These are phyloP conservation scores for Podaxis sp. DNA, from an alignment of 768 basidiomycete genomes.

Conservation along the genomic window DNA sequence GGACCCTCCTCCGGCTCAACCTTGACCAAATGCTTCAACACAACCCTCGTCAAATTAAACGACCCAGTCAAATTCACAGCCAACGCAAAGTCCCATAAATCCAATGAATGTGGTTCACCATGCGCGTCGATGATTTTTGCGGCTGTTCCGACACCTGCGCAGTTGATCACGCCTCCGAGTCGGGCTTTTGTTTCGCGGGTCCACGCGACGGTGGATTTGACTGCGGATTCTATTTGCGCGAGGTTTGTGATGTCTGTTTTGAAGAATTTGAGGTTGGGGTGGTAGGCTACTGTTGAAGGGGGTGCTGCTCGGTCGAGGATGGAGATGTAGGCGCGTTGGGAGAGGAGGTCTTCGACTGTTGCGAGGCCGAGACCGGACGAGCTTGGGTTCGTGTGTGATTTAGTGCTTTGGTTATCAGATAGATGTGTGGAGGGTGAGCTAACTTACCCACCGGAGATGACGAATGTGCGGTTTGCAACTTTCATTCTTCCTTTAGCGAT, in stretches of 20 bases:
- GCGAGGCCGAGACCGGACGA: conserved; percentile 60
- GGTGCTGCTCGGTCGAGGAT: conserved; percentile 50
- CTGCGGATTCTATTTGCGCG: conserved; percentile 36
- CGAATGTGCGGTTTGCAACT: conserved; percentile 50
- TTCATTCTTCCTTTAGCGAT: conserved; percentile 36
- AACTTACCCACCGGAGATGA: conserved; percentile 57
- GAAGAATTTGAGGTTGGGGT: conserved; percentile 35
- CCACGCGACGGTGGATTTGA: conserved; percentile 41
- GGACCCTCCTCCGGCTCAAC: conserved; percentile 43
- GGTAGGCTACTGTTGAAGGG: conserved; percentile 23
- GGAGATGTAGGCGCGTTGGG: conserved; percentile 45
- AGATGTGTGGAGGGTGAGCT: not conserved
- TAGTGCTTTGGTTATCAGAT: not conserved
- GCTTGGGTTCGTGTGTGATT: conserved; percentile 26
- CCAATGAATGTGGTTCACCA: conserved; percentile 46
- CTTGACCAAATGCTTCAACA: conserved; percentile 47
- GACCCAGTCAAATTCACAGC: conserved; percentile 58
- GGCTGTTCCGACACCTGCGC: conserved; percentile 51
- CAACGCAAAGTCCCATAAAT: conserved; percentile 52
- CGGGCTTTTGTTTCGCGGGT: conserved; percentile 37
- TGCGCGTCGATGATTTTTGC: conserved; percentile 47
- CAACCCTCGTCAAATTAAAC: conserved; percentile 59
- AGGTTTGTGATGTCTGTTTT: conserved; percentile 41
- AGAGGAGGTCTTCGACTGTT: conserved; percentile 45
- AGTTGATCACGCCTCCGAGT: conserved; percentile 61